Percentiles rank a stretch among this genome's conserved stretches.
phyloP scores from a whole-genome alignment of 1,139 yeast species.

The Yamadazyma diospyri region DNA sequence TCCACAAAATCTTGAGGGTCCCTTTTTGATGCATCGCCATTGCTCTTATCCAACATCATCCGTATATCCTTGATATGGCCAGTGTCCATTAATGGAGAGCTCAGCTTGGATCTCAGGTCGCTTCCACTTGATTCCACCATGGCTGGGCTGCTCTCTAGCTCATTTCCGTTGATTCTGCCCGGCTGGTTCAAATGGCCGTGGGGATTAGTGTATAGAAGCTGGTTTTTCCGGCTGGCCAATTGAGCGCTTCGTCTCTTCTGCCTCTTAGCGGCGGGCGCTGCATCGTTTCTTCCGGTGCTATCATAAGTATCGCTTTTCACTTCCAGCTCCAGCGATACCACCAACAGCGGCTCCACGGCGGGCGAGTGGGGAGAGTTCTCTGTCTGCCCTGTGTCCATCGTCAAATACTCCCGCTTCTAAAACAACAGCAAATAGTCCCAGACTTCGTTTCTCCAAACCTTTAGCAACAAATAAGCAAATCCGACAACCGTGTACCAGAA shows the following conservation, averaged over 20 bases:
- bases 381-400: too few species aligned
- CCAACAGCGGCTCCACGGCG: too few species aligned
- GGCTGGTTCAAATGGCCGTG: conserved; percentile 3
- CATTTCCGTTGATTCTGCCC: conserved; percentile 1
- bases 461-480: too few species aligned
- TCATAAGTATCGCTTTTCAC: too few species aligned
- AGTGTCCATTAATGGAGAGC: neutral
- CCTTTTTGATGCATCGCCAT: neutral
- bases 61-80: neutral
- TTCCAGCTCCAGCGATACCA: too few species aligned
- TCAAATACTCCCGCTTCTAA: too few species aligned
- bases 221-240: conserved; percentile 13
- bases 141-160: neutral
- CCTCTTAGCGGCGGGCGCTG: conserved; percentile 4
- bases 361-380: too few species aligned
- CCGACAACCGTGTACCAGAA: too few species aligned
- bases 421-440: too few species aligned
- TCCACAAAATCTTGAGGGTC: conserved; percentile 38
- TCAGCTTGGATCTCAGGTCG: neutral
- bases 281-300: too few species aligned
- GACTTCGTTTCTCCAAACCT: too few species aligned
- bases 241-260: conserved; percentile 16
- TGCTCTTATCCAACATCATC: neutral
- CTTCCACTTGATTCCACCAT: neutral
- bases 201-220: conserved; percentile 9